A percentile compares a stretch with the other conserved stretches of the same genome.
Conservation (phyloP, 371 early-diverging fungal species). For the Mucor sp. region DNA sequence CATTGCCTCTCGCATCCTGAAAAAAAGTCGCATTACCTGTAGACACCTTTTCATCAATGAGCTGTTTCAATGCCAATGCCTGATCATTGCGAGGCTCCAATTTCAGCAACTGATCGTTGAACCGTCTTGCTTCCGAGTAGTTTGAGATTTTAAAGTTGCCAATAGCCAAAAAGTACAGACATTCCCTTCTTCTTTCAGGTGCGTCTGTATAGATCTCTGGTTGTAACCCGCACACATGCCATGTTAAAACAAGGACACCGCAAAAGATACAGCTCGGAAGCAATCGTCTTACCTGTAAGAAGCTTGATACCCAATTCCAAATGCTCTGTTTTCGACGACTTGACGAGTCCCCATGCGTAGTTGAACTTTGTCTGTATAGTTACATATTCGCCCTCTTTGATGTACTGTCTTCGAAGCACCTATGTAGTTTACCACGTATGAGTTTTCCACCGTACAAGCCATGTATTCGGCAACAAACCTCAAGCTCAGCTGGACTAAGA, state of each 20-base stretch:
- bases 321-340: constrained; percentile 63
- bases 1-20: too few relatives aligned
- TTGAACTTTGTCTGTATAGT: constrained; percentile 93
- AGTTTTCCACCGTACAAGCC: neutral
- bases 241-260: neutral
- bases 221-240: neutral
- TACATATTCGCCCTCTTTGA: constrained; percentile 66
- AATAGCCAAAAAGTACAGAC: constrained; percentile 90
- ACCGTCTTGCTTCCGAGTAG: constrained; percentile 79
- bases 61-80: constrained; percentile 67
- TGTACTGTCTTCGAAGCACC: constrained; percentile 75
- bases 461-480: constrained; percentile 21
- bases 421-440: constrained; percentile 6
- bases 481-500: constrained; percentile 40
- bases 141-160: constrained; percentile 90
- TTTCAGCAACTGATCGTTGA: constrained; percentile 77
- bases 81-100: constrained; percentile 88
- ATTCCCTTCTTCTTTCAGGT: constrained; percentile 89
- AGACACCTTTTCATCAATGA: constrained; percentile 86
- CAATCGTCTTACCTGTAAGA: constrained; percentile 62
- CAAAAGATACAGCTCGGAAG: neutral
- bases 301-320: constrained; percentile 77
- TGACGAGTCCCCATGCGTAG: constrained; percentile 93
- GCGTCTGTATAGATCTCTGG: constrained; percentile 85
- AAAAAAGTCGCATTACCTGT: constrained; percentile 68